phyloP scores from a whole-genome alignment of 2,329 filamentous ascomycete genomes.

The Ceratocystis ficicola region DNA sequence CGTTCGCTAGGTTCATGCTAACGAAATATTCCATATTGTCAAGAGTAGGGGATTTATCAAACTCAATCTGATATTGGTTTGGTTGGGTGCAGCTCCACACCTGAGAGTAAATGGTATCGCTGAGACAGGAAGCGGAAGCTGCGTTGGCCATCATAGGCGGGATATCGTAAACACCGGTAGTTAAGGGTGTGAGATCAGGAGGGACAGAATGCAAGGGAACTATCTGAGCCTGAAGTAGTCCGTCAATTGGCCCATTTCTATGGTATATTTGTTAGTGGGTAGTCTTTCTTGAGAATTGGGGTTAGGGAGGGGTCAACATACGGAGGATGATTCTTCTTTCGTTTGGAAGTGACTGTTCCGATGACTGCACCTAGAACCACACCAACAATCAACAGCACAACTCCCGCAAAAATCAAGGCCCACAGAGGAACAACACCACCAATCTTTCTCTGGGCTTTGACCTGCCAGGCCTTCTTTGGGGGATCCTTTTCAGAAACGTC shows the following conservation, averaged over 20 bases:
- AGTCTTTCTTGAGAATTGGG: background rate
- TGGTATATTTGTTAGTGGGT: background rate
- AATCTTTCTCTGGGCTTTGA: conserved; percentile 41
- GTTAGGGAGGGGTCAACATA: background rate
- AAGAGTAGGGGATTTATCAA: conserved; percentile 29
- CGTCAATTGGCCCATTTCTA: conserved; percentile 1
- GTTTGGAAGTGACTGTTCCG: conserved; percentile 34
- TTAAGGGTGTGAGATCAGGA: conserved; percentile 39
- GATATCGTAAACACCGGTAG: conserved; percentile 45
- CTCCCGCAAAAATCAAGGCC: conserved; percentile 42
- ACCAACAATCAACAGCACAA: conserved; percentile 41
- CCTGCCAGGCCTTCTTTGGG: conserved; percentile 37
- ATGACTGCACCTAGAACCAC: conserved; percentile 47
- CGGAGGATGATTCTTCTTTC: conserved; percentile 22
- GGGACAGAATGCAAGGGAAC: conserved; percentile 28
- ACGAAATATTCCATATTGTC: conserved; percentile 32
- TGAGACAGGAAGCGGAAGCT: conserved; percentile 45
- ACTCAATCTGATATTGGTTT: conserved; percentile 35
- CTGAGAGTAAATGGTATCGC: conserved; percentile 40
- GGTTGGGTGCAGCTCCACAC: conserved; percentile 53
- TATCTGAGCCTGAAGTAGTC: conserved; percentile 8
- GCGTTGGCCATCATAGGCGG: conserved; percentile 41
- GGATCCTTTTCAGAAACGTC: conserved; percentile 37
- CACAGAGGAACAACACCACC: conserved; percentile 51
- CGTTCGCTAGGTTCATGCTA: conserved; percentile 31